phyloP scores from a whole-genome alignment of 176 grass and related monocot genomes.

The Triticum turgidum region DNA sequence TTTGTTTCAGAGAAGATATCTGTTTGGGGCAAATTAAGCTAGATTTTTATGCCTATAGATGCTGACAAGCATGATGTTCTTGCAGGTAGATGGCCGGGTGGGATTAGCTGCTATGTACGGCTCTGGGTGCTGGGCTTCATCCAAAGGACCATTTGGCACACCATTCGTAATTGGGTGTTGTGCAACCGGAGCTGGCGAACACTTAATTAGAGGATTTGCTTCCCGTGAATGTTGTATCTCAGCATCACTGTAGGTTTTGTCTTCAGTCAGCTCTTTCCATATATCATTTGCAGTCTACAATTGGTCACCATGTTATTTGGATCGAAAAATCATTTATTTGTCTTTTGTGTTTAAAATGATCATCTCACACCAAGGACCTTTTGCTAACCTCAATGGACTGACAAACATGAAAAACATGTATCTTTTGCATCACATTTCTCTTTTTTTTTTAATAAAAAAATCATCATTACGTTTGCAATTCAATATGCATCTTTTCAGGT shows the following conservation, averaged over 20 bases:
- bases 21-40: not conserved
- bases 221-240: conserved; percentile 88
- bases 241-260: conserved; percentile 64
- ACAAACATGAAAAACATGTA: not conserved
- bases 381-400: not conserved
- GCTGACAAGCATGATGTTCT: conserved; percentile 30
- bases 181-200: conserved; percentile 88
- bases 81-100: conserved; percentile 82
- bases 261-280: not conserved
- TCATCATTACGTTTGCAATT: not conserved
- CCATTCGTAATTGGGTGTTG: conserved; percentile 69
- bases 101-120: conserved; percentile 98
- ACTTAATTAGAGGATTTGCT: conserved; percentile 91
- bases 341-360: not conserved
- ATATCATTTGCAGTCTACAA: not conserved
- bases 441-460: not conserved
- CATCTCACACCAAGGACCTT: not conserved
- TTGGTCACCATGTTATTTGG: not conserved
- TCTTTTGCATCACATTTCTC: not conserved
- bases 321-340: not conserved
- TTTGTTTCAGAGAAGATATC: not conserved
- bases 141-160: conserved; percentile 72
- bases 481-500: conserved; percentile 35
- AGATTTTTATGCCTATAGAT: not conserved
- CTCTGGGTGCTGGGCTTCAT: conserved; percentile 90